Percentiles rank a stretch among this genome's conserved stretches.
Conservation (phyloP, 345 rosid genomes). For the Eucalyptus pauciflora region DNA sequence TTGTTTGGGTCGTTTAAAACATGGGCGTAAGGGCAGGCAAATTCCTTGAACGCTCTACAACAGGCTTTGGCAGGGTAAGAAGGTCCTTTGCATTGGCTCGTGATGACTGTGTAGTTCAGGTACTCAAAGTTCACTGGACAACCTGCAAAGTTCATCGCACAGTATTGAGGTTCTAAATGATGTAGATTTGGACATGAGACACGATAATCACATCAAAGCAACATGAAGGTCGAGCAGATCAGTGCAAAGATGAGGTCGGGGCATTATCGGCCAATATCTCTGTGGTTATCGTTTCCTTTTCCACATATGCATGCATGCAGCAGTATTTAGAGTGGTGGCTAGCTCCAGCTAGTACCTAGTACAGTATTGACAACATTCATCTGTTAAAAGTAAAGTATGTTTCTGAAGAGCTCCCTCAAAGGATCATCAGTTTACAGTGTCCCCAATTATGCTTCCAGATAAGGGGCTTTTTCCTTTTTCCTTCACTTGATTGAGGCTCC, state of each 20-base stretch:
- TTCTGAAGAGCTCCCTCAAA: background rate
- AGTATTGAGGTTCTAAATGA: background rate
- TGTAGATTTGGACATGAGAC: background rate
- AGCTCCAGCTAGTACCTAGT: background rate
- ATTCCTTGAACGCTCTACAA: constrained; percentile 36
- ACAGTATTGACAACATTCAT: background rate
- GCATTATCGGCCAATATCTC: background rate
- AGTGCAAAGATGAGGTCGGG: background rate
- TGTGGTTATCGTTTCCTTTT: background rate
- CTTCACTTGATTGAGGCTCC: background rate
- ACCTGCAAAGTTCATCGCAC: constrained; percentile 8
- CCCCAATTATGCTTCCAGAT: background rate
- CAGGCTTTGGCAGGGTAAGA: constrained; percentile 29
- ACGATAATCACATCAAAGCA: background rate
- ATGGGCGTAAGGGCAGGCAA: constrained; percentile 52
- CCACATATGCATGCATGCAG: background rate
- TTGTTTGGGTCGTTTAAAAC: constrained; percentile 27
- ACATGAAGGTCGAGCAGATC: background rate
- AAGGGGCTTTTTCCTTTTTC: background rate
- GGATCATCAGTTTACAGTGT: background rate
- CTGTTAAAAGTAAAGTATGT: background rate
- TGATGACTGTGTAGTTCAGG: constrained; percentile 37
- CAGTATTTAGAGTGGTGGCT: background rate
- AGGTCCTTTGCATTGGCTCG: constrained; percentile 51
- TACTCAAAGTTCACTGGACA: constrained; percentile 61